These are phyloP conservation scores for Earliella scabrosa DNA, from an alignment of 1,284 basidiomycete genomes.

Conservation along the genomic window DNA sequence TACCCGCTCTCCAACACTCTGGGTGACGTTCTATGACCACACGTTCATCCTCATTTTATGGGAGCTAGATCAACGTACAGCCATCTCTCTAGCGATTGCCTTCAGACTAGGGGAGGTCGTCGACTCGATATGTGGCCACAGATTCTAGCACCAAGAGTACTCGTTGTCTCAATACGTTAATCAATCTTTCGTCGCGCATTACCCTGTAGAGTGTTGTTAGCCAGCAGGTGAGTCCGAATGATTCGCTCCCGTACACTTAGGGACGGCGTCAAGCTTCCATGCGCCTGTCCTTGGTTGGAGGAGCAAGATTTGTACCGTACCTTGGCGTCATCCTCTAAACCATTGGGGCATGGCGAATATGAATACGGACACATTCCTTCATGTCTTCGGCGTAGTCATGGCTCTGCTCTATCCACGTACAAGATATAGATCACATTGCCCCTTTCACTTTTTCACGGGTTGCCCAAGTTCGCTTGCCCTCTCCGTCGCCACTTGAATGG, in stretches of 20 bases:
- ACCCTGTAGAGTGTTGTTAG: too few species aligned
- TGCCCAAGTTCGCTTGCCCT: constrained; percentile 80
- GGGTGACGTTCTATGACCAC: constrained; percentile 70
- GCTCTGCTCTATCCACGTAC: not conserved
- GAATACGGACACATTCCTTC: constrained; percentile 19
- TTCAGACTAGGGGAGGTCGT: constrained; percentile 16
- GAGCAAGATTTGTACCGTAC: constrained; percentile 25
- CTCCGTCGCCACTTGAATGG: constrained; percentile 93
- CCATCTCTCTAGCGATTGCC: constrained; percentile 18
- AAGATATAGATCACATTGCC: not conserved
- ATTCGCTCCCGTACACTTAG: constrained; percentile 82
- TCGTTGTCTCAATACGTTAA: not conserved
- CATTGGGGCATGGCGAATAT: constrained; percentile 22
- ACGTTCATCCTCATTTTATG: constrained; percentile 89
- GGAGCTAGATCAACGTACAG: constrained; percentile 55
- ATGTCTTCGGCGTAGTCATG: not conserved
- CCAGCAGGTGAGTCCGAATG: too few species aligned
- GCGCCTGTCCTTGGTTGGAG: constrained; percentile 70
- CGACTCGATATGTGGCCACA: constrained; percentile 21
- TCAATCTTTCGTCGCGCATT: not conserved
- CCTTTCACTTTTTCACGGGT: constrained; percentile 33
- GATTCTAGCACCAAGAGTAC: not conserved
- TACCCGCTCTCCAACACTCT: constrained; percentile 83
- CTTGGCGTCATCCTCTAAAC: constrained; percentile 19
- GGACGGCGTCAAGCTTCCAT: constrained; percentile 68